Conservation (phyloP, 805 yeast species). For the Groenewaldozyma tartarivorans region DNA sequence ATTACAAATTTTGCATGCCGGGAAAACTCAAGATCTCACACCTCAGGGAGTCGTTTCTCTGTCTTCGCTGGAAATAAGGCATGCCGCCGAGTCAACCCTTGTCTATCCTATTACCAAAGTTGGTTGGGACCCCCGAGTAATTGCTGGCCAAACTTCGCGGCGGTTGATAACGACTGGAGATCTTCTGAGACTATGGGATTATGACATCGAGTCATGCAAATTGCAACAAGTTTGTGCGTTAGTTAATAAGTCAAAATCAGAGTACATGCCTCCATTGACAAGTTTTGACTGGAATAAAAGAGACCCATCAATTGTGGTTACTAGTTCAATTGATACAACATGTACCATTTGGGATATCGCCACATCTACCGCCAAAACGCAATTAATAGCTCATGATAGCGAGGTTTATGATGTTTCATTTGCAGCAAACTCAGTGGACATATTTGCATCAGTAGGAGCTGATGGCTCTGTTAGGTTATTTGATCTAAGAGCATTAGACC, state of each 20-base stretch:
- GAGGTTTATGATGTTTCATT: constrained; percentile 92
- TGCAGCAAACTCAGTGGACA: constrained; percentile 57
- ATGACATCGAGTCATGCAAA: constrained; percentile 28
- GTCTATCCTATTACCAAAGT: constrained; percentile 64
- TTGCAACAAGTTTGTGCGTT: constrained; percentile 34
- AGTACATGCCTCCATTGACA: constrained; percentile 74
- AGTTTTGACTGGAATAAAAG: constrained; percentile 85
- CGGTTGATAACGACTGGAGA: constrained; percentile 65
- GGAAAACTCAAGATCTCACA: not conserved
- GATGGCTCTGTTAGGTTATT: constrained; percentile 93
- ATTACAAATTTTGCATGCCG: constrained; percentile 23
- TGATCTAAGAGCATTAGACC: constrained; percentile 81
- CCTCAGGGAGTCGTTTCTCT: constrained; percentile 10
- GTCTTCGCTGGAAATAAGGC: constrained; percentile 40
- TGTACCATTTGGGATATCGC: constrained; percentile 92
- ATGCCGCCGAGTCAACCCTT: constrained; percentile 42
- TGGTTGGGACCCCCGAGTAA: constrained; percentile 55
- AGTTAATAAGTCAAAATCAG: constrained; percentile 33
- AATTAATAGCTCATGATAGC: constrained; percentile 90
- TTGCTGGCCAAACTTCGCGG: constrained; percentile 15
- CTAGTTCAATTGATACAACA: constrained; percentile 89
- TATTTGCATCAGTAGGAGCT: constrained; percentile 88
- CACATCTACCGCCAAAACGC: constrained; percentile 70
- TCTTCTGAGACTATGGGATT: constrained; percentile 54
- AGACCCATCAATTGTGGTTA: constrained; percentile 62